phyloP scores from a whole-genome alignment of 371 early-diverging fungal species.

The Mucor lusitanicus region DNA sequence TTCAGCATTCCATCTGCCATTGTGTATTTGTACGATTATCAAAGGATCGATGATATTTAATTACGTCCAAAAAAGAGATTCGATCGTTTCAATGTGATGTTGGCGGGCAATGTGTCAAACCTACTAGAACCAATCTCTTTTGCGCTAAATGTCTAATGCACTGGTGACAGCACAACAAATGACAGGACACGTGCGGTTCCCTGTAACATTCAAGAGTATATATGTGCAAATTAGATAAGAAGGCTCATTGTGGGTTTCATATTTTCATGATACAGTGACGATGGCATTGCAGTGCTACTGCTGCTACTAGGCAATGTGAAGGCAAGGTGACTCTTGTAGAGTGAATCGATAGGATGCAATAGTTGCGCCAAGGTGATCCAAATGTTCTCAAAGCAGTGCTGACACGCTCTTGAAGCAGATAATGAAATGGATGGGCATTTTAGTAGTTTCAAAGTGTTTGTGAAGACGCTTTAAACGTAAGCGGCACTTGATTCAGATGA shows the following conservation, averaged over 20 bases:
- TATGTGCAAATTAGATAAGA: neutral
- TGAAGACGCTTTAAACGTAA: neutral
- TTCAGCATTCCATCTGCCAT: neutral
- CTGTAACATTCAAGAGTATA: neutral
- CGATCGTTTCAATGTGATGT: neutral
- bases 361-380: too few species aligned
- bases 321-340: too few species aligned
- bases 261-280: neutral
- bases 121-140: neutral
- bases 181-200: neutral
- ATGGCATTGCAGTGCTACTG: too few species aligned
- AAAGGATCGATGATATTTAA: neutral
- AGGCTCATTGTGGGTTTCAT: neutral
- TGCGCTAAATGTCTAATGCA: neutral
- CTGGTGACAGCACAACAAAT: neutral
- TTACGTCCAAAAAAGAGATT: neutral
- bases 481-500: neutral
- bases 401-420: too few species aligned
- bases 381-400: too few species aligned
- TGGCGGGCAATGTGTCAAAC: neutral
- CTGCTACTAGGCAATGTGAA: too few species aligned
- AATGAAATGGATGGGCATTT: neutral
- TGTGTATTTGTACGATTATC: neutral
- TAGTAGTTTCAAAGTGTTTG: neutral
- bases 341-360: too few species aligned